phyloP scores from a whole-genome alignment of 805 yeast genomes.

The Wickerhamia fluorescens region DNA sequence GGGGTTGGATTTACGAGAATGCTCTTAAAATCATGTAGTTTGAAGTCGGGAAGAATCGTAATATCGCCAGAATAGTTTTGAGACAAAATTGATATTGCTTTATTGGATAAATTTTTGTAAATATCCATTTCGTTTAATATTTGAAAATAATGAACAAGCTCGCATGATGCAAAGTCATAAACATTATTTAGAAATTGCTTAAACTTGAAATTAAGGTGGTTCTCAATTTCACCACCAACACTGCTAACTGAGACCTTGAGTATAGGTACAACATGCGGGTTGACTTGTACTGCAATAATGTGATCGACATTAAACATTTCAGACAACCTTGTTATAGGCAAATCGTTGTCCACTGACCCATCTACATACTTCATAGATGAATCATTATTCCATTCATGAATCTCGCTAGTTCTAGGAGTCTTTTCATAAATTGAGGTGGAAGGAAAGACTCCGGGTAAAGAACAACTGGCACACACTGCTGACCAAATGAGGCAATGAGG shows the following conservation, averaged over 20 bases:
- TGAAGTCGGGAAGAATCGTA: slow-evolving; percentile 78
- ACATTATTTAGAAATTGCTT: slow-evolving; percentile 45
- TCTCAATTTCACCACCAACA: slow-evolving; percentile 64
- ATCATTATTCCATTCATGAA: slow-evolving; percentile 75
- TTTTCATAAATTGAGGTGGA: slow-evolving; percentile 82
- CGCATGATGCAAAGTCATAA: slow-evolving; percentile 58
- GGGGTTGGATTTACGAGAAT: slow-evolving; percentile 78
- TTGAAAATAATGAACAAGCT: slow-evolving; percentile 71
- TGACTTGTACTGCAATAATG: slow-evolving; percentile 95
- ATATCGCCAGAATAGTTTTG: slow-evolving; percentile 93
- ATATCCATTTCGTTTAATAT: slow-evolving; percentile 72
- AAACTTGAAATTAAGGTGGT: slow-evolving; percentile 48
- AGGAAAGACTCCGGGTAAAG: slow-evolving; percentile 87
- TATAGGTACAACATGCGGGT: slow-evolving; percentile 91
- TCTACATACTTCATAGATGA: slow-evolving; percentile 79
- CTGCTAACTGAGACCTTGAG: slow-evolving; percentile 60
- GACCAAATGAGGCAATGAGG: slow-evolving; percentile 82
- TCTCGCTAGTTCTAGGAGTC: slow-evolving; percentile 61
- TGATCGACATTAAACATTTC: slow-evolving; percentile 98
- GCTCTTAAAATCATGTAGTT: slow-evolving; percentile 49
- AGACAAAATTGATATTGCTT: slow-evolving; percentile 65
- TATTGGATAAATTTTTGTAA: slow-evolving; percentile 63
- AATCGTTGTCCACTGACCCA: slow-evolving; percentile 92
- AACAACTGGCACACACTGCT: slow-evolving; percentile 89
- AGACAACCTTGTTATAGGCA: slow-evolving; percentile 82